These are phyloP conservation scores for Fusarium duplospermum DNA, from an alignment of 2,329 filamentous ascomycete species.

Conservation along the genomic window DNA sequence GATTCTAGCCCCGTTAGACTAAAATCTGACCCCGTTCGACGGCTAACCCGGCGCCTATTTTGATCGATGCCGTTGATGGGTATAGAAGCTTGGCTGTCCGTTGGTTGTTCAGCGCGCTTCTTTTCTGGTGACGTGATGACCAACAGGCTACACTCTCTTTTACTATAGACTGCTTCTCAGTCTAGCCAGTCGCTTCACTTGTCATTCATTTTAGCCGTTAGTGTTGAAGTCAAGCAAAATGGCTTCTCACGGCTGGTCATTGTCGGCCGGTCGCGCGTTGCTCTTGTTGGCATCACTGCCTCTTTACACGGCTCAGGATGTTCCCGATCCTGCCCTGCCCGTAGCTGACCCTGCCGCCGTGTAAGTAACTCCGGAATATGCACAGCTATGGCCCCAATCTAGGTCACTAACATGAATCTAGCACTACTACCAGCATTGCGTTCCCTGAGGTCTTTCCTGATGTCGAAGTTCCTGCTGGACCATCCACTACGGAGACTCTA, in stretches of 20 bases:
- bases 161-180: background rate
- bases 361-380: background rate
- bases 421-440: background rate
- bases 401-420: background rate
- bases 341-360: background rate
- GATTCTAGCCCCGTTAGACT: background rate
- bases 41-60: background rate
- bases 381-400: background rate
- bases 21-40: background rate
- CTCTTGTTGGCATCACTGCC: slow-evolving; percentile 27
- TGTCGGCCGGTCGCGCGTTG: slow-evolving; percentile 6
- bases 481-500: background rate
- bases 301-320: slow-evolving; percentile 19
- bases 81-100: background rate
- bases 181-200: slow-evolving; percentile 8
- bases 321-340: background rate
- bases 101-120: background rate
- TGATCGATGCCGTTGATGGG: background rate
- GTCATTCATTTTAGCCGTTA: background rate
- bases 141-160: background rate
- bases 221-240: background rate
- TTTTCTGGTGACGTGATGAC: background rate
- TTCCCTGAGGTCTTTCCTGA: background rate
- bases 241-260: slow-evolving; percentile 17
- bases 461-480: background rate